Base-by-base conservation (phyloP, 2,329 filamentous ascomycete species). In the Dothistroma pini region DNA sequence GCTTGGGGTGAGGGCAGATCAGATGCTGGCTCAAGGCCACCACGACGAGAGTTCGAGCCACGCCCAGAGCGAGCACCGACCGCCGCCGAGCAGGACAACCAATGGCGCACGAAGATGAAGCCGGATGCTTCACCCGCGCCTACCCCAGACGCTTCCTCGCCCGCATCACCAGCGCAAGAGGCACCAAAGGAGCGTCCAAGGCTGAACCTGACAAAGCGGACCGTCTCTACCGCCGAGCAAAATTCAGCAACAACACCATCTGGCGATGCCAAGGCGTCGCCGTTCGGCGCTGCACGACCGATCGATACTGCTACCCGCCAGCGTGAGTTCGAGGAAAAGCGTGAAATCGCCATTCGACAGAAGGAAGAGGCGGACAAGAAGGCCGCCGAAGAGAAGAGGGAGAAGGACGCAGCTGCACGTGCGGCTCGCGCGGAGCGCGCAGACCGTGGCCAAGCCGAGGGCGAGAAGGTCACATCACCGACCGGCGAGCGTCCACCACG, bases 251-350 rank as follows among this genome's bases (percentile, higher is more conserved):
- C 74, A 31, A 61, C 67, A 48, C 60, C 71, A 16, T 63, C 69
- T 19, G 74, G 78, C 32, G 89, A 95, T 71, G 81, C 90, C 48
- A 97, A 97, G 81, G 84, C 92, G 29, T 97, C 89, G 76, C 92
- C 92, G 47, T 99, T 99, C 74, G 95, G 95, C 71, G 93, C 90
- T 63, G 95, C 95, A 59, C 88, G 89, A 64, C 95, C 95, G 58
- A 96, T 97, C 70, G 93, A 99, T 77, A 97, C 93, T 52, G 90
- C 91, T 51, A 85, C 92, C 14, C 88, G 90, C 67, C 93, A 97
- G 80, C 89, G 88, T 70, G 88, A 96, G 75, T 87, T 99, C 60
- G 93, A 96, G 71, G 91, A 96, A 79, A 96, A 91, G 83, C 85
- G 89, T 67, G 81, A 89, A 71, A 81, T 90, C 61, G 84, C 85